These are phyloP conservation scores for Sarocladium kiliense DNA, from an alignment of 2,329 filamentous ascomycete genomes.

Conservation along the genomic window DNA sequence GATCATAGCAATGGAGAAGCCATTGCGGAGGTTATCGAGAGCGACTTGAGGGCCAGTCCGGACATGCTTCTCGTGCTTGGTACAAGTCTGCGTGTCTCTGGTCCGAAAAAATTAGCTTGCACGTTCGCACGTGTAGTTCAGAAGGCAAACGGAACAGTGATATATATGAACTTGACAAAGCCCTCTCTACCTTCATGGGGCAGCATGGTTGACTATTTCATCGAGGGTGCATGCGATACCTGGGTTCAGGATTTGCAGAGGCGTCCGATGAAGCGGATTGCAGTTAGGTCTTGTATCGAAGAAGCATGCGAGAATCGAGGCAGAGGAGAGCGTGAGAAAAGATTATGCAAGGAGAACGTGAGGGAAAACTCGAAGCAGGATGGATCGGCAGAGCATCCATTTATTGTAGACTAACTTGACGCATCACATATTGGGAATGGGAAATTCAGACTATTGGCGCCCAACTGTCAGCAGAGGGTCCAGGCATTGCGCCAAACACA, in stretches of 20 bases:
- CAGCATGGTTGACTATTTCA: background rate
- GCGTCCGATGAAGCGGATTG: background rate
- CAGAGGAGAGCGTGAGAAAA: background rate
- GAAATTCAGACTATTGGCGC: background rate
- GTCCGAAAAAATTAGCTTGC: background rate
- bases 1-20: background rate
- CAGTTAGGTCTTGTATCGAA: background rate
- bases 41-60: background rate
- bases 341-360: background rate
- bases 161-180: background rate
- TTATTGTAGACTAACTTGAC: background rate
- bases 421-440: background rate
- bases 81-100: background rate
- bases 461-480: too few species aligned
- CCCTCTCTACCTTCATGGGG: background rate
- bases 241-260: background rate
- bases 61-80: background rate
- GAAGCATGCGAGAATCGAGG: background rate
- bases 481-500: too few species aligned
- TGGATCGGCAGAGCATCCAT: background rate
- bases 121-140: background rate
- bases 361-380: background rate
- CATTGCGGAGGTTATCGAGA: background rate
- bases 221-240: background rate
- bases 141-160: background rate